Evolutionary conservation across 441 rosid genomes (phyloP).

Genomic region (Euphorbia celastroides): DNA sequence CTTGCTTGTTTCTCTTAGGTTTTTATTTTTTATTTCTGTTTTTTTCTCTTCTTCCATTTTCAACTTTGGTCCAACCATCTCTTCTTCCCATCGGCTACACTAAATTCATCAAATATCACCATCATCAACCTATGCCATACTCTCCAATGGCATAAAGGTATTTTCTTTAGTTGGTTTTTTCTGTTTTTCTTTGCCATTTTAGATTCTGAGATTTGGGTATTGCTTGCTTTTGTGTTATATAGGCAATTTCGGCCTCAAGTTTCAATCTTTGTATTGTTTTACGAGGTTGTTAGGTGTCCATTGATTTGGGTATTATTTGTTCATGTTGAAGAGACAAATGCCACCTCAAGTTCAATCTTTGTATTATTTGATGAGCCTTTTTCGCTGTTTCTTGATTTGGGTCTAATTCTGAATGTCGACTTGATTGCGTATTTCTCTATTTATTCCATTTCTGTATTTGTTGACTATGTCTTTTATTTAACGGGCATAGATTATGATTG

Average conservation of each 20-base stretch:
- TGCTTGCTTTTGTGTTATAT: constrained; percentile 15
- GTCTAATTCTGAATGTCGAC: constrained; percentile 30
- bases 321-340: neutral
- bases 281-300: constrained; percentile 10
- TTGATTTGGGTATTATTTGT: neutral
- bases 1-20: constrained; percentile 1
- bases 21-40: neutral
- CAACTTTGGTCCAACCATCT: constrained; percentile 14
- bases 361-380: constrained; percentile 1
- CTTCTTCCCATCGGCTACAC: constrained; percentile 17
- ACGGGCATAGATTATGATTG: constrained; percentile 35
- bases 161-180: neutral
- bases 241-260: constrained; percentile 19
- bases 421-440: constrained; percentile 38
- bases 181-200: neutral
- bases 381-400: constrained; percentile 22
- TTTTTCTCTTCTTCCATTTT: constrained; percentile 5
- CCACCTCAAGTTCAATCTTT: constrained; percentile 16
- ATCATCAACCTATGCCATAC: constrained; percentile 17
- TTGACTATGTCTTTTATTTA: constrained; percentile 25
- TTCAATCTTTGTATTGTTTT: constrained; percentile 6
- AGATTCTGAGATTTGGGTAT: constrained; percentile 16
- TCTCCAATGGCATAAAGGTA: constrained; percentile 31
- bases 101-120: constrained; percentile 14
- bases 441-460: constrained; percentile 27